Base-by-base conservation (phyloP, 495 filamentous ascomycete genomes). In the Aspergillus conjunctus region DNA sequence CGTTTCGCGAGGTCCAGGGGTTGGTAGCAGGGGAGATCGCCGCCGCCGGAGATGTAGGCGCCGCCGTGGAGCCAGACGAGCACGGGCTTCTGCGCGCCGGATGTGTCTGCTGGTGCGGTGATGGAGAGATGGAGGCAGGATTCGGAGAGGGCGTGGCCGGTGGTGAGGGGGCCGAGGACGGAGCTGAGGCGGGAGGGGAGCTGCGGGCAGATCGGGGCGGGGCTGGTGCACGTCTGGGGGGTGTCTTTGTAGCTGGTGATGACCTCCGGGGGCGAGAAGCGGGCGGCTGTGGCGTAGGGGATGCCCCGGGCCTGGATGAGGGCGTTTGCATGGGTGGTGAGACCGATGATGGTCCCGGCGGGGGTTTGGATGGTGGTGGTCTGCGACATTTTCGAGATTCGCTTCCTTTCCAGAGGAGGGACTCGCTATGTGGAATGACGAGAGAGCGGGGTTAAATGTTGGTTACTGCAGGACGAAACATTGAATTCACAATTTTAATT, bases 41-140 rank as follows among this genome's bases (percentile, higher is more conserved):
- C 50, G 11, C 22, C 50, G 50, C 50, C 50, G 50, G 50, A 52
- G 50, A 52, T 52, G 26, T 52, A 52, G 2, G 50, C 50, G 7
- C 50, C 50, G 14, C 50, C 50, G 26, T 52, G 50, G 22, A 52
- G 12, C 50, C 50, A 52, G 22, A 52, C 50, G 22, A 52, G 50
- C 14, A 52, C 50, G 26, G 50, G n/a, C n/a, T n/a, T n/a, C n/a
- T n/a, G 50, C 8, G 15, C 18, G 8, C 18, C 30, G 4, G 9
- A 10, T 11, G 1, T 22, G 18, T 51, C 7, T 31, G 10, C 11
- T n/a, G 50, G 50, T 4, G 50, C 50, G 4, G 50, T 52, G 2
- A 52, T 34, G 50, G 50, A 52, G 50, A 52, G 50, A 18, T 31
- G 17, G 14, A 52, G 50, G n/a, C 50, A 52, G 7, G 43, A n/a